These are phyloP conservation scores for Rhynchospora breviuscula DNA, from an alignment of 176 grass and related monocot genomes.

Conservation along the genomic window DNA sequence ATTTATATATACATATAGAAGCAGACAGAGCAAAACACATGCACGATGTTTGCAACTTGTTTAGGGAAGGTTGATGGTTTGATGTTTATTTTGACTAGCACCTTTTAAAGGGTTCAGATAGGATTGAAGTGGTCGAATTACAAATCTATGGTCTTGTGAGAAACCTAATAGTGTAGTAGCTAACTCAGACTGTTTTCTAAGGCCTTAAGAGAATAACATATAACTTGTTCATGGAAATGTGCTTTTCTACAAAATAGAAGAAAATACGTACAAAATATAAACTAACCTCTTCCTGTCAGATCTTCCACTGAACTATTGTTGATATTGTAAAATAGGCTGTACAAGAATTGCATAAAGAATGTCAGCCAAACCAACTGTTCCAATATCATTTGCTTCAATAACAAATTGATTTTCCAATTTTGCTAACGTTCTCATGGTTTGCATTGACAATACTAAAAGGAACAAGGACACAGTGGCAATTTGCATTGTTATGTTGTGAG, in stretches of 20 bases:
- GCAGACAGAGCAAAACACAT: neutral
- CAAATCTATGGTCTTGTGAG: neutral
- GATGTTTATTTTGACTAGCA: neutral
- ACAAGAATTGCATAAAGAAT: neutral
- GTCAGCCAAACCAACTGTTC: neutral
- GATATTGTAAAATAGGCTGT: slow-evolving; percentile 90
- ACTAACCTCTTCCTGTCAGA: slow-evolving; percentile 73
- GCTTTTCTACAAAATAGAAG: slow-evolving; percentile 4
- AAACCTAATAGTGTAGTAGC: neutral
- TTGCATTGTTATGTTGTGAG: too few relatives aligned
- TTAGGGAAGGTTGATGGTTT: neutral
- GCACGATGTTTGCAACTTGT: neutral
- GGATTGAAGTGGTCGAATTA: neutral
- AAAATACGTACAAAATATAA: slow-evolving; percentile 3
- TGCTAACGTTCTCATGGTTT: neutral
- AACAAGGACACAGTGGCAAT: neutral
- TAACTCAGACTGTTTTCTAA: neutral
- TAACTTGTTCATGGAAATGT: slow-evolving; percentile 6
- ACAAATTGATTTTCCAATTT: neutral
- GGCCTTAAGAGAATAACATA: neutral
- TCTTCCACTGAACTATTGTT: slow-evolving; percentile 84
- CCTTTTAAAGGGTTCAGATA: neutral
- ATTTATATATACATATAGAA: neutral
- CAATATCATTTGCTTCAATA: neutral
- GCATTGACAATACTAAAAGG: neutral